These are phyloP conservation scores for Fusarium sp. DNA, from an alignment of 2,329 filamentous ascomycete genomes.

Conservation along the genomic window DNA sequence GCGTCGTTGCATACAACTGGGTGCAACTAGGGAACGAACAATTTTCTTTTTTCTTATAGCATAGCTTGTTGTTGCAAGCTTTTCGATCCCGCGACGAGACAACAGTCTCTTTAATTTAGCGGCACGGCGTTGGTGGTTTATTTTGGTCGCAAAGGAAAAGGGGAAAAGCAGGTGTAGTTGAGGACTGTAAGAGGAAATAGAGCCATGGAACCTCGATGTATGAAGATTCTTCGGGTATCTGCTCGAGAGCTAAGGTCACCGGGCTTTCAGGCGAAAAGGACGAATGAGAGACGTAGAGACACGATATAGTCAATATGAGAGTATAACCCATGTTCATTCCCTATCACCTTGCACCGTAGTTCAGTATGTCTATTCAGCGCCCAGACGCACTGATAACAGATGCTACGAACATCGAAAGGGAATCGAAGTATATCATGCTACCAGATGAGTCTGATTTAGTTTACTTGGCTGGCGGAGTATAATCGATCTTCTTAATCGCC, in stretches of 20 bases:
- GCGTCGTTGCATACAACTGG: neutral
- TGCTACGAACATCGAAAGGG: neutral
- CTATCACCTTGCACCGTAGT: neutral
- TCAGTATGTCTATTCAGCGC: neutral
- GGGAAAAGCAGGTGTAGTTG: slow-evolving; percentile 17
- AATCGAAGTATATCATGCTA: neutral
- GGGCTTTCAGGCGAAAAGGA: neutral
- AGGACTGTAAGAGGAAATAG: neutral
- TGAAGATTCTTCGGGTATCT: neutral
- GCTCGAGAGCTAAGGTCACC: neutral
- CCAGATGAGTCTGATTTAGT: neutral
- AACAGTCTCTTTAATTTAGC: slow-evolving; percentile 43
- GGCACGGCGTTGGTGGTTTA: slow-evolving; percentile 48
- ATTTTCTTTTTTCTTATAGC: slow-evolving; percentile 28
- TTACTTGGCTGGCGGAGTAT: neutral
- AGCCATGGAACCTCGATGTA: neutral
- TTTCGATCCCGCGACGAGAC: slow-evolving; percentile 45
- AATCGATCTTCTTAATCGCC: no score
- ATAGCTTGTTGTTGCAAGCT: slow-evolving; percentile 27
- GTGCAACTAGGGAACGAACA: slow-evolving; percentile 6
- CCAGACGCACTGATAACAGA: neutral
- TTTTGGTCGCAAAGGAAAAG: slow-evolving; percentile 34
- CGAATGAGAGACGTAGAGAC: slow-evolving; percentile 15
- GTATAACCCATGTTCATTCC: neutral
- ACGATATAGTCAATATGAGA: slow-evolving; percentile 28